Conservation (phyloP, 495 filamentous ascomycete species). For the Xylaria nigripes region DNA sequence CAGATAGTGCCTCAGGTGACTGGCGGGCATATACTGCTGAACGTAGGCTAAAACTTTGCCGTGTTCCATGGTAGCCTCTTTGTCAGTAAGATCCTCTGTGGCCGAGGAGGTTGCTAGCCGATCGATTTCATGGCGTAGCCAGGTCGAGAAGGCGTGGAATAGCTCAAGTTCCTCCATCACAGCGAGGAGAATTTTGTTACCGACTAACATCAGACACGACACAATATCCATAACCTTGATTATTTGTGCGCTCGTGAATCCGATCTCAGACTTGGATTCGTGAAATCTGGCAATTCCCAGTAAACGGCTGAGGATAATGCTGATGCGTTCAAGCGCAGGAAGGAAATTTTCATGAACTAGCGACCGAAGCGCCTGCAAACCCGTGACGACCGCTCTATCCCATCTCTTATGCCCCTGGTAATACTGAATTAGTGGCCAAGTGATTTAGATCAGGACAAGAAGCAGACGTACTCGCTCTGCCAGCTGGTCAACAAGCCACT, state of each 20-base stretch:
- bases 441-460: neutral
- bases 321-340: conserved; percentile 75
- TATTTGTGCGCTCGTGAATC: conserved; percentile 48
- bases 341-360: conserved; percentile 80
- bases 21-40: conserved; percentile 40
- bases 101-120: conserved; percentile 39
- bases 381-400: conserved; percentile 75
- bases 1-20: conserved; percentile 38
- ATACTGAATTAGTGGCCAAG: conserved; percentile 7
- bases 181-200: conserved; percentile 61
- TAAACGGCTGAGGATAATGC: conserved; percentile 72
- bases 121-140: conserved; percentile 82
- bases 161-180: conserved; percentile 70
- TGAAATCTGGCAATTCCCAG: conserved; percentile 81
- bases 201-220: conserved; percentile 63
- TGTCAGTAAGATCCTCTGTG: conserved; percentile 45
- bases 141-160: conserved; percentile 71
- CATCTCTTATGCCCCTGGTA: conserved; percentile 83
- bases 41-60: conserved; percentile 47
- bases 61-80: conserved; percentile 47
- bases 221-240: conserved; percentile 57
- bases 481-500: conserved; percentile 85
- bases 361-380: conserved; percentile 67
- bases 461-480: conserved; percentile 60
- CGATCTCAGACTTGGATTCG: conserved; percentile 56